Percentiles rank a stretch among this genome's conserved stretches.
phyloP scores from a whole-genome alignment of 164 flowering plant species.

The Dillenia turbinata region DNA sequence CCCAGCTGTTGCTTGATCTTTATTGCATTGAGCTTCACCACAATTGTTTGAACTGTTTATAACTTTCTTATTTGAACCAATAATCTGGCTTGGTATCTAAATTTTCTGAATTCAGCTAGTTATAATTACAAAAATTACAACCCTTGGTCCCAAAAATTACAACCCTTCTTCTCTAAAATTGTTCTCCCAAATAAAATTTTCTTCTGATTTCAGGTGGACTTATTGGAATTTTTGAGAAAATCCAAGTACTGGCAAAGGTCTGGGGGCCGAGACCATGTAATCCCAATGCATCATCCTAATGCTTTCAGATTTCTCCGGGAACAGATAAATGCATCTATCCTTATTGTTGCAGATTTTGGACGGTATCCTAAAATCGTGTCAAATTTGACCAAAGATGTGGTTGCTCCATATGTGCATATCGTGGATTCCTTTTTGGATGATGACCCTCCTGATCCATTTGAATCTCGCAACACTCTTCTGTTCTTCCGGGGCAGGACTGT shows the following conservation, averaged over 20 bases:
- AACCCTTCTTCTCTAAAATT: too few relatives aligned
- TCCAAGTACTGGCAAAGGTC: slow-evolving; percentile 82
- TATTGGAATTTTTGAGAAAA: slow-evolving; percentile 54
- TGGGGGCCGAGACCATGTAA: slow-evolving; percentile 88
- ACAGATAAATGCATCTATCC: slow-evolving; percentile 80
- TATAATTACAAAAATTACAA: too few relatives aligned
- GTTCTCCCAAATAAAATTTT: not conserved
- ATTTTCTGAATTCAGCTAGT: too few relatives aligned
- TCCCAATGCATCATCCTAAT: slow-evolving; percentile 97
- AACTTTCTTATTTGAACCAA: too few relatives aligned
- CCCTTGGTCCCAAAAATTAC: too few relatives aligned
- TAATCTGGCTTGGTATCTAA: too few relatives aligned
- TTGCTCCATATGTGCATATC: slow-evolving; percentile 92
- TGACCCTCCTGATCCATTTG: slow-evolving; percentile 59
- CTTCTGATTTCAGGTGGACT: slow-evolving; percentile 52
- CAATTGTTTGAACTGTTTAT: too few relatives aligned
- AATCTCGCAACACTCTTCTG: slow-evolving; percentile 70
- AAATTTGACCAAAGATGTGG: slow-evolving; percentile 81
- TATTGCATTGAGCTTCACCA: too few relatives aligned
- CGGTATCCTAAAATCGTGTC: slow-evolving; percentile 66
- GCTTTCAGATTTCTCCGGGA: slow-evolving; percentile 86
- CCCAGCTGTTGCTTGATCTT: too few relatives aligned
- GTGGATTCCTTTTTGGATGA: slow-evolving; percentile 75
- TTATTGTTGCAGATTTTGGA: slow-evolving; percentile 92
- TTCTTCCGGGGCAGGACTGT: slow-evolving; percentile 86